These are phyloP conservation scores for Ophiostoma perfectum DNA, from an alignment of 2,329 filamentous ascomycete genomes.

Conservation along the genomic window DNA sequence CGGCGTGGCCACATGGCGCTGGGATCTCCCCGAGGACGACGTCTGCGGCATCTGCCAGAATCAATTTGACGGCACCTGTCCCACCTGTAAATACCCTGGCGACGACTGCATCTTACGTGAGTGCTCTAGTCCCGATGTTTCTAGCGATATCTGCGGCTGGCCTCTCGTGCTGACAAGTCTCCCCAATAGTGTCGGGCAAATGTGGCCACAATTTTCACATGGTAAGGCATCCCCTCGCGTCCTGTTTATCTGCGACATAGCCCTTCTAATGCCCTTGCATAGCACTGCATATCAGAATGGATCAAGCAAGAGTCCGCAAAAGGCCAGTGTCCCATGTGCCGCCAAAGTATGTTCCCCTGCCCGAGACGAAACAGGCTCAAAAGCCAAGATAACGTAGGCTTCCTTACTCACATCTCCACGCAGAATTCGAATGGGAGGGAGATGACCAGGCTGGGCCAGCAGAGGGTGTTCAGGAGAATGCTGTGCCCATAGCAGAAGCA, in stretches of 20 bases:
- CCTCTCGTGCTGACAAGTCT: not conserved
- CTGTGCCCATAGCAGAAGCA: not conserved
- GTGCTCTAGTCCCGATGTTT: conserved; percentile 32
- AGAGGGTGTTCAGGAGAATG: conserved; percentile 19
- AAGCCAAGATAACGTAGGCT: not conserved
- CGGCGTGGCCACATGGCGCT: conserved; percentile 91
- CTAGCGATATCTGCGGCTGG: not conserved
- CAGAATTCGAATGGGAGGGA: conserved; percentile 35
- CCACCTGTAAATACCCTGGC: conserved; percentile 94
- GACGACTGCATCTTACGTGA: conserved; percentile 88
- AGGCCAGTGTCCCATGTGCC: conserved; percentile 95
- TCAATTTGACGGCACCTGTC: conserved; percentile 95
- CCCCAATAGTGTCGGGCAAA: conserved; percentile 73
- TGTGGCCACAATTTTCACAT: conserved; percentile 98
- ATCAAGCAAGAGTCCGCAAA: conserved; percentile 90
- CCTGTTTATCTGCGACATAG: not conserved
- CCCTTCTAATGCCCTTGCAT: conserved; percentile 8
- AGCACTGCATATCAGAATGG: conserved; percentile 97
- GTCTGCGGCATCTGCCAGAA: conserved; percentile 98
- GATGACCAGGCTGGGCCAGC: conserved; percentile 24
- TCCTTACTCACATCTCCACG: not conserved
- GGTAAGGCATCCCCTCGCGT: conserved; percentile 44
- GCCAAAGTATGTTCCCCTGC: conserved; percentile 65
- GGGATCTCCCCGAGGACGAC: conserved; percentile 96
- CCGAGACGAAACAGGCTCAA: not conserved